Percentiles rank a stretch among this genome's conserved stretches.
Evolutionary conservation across 2,329 filamentous ascomycete species (phyloP).

Genomic region (Fusarium chaquense): DNA sequence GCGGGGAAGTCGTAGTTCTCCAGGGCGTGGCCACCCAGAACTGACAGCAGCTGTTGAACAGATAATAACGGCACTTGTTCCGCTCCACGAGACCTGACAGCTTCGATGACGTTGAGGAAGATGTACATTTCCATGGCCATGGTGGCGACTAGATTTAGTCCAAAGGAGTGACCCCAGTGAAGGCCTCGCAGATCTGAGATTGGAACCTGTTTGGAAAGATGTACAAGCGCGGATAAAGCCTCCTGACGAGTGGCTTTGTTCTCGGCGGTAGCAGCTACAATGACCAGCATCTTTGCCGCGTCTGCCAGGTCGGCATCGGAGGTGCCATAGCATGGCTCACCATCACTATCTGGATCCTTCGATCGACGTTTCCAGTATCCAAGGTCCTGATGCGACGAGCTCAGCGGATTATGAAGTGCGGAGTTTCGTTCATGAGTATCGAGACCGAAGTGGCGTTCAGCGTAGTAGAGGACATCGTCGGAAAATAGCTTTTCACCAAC

Average conservation of each 20-base stretch:
- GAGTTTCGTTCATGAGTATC: too few relatives aligned
- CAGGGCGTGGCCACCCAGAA: not conserved
- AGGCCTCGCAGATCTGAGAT: not conserved
- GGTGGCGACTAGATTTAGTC: not conserved
- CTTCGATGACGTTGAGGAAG: constrained; percentile 20
- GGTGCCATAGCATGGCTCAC: not conserved
- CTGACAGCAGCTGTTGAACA: not conserved
- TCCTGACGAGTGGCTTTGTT: fast-evolving
- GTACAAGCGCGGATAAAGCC: not conserved
- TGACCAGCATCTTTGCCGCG: constrained; percentile 2
- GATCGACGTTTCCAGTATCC: not conserved
- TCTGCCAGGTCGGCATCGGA: not conserved
- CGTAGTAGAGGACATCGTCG: too few relatives aligned
- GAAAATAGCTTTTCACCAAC: too few relatives aligned
- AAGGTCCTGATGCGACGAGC: not conserved
- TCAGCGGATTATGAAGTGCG: not conserved
- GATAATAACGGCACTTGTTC: not conserved
- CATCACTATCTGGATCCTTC: fast-evolving
- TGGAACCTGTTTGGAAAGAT: not conserved
- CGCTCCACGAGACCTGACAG: not conserved
- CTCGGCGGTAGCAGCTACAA: not conserved
- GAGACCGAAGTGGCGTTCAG: too few relatives aligned
- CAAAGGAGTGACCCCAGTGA: constrained; percentile 9
- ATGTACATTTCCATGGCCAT: constrained; percentile 9
- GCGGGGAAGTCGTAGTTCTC: constrained; percentile 8